Conservation (phyloP, 768 basidiomycete genomes). For the Rhizopogon sp. region DNA sequence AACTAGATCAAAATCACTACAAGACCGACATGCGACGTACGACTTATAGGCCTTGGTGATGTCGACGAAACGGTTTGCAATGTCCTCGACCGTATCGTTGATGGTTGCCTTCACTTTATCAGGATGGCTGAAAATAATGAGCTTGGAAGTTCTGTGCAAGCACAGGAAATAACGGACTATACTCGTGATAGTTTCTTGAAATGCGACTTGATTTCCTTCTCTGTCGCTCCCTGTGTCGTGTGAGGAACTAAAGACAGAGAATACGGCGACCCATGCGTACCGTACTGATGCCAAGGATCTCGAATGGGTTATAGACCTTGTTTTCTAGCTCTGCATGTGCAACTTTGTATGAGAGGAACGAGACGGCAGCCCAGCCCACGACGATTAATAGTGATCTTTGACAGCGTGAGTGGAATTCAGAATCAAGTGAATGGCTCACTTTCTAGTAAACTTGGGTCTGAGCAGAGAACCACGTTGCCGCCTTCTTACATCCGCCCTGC, state of each 20-base stretch:
- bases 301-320: conserved; percentile 89
- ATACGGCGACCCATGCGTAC: conserved; percentile 36
- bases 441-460: conserved; percentile 42
- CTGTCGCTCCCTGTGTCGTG: conserved; percentile 48
- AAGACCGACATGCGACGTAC: conserved; percentile 33
- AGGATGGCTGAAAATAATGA: conserved; percentile 63
- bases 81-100: conserved; percentile 83
- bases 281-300: conserved; percentile 75
- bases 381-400: conserved; percentile 56
- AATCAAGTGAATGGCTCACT: conserved; percentile 32
- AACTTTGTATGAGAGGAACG: conserved; percentile 62
- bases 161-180: conserved; percentile 48
- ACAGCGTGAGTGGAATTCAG: conserved; percentile 2
- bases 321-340: conserved; percentile 48
- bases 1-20: not conserved
- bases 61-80: conserved; percentile 82
- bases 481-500: conserved; percentile 40
- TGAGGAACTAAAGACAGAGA: not conserved
- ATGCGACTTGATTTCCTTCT: conserved; percentile 94
- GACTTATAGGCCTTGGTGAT: conserved; percentile 98
- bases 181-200: conserved; percentile 88
- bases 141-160: not conserved
- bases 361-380: conserved; percentile 72
- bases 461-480: conserved; percentile 43
- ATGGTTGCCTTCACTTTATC: conserved; percentile 86